Conservation (phyloP, 306 rosid species). For the Acacia melanoxylon region DNA sequence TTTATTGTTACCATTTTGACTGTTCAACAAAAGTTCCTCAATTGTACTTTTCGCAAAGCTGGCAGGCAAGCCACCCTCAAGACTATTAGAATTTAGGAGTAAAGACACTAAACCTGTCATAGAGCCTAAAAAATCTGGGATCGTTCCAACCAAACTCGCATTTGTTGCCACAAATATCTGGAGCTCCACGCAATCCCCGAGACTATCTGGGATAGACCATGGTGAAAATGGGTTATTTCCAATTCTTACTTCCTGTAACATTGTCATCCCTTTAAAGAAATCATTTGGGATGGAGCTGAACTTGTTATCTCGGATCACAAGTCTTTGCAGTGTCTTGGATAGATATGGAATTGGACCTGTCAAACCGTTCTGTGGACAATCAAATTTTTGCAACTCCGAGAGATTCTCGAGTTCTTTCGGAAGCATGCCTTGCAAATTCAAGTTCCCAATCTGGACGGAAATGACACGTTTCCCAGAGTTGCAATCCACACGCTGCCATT, state of each 20-base stretch:
- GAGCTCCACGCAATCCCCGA: conserved; percentile 42
- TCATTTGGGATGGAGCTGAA: conserved; percentile 55
- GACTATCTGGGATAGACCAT: conserved; percentile 59
- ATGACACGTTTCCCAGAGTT: conserved; percentile 31
- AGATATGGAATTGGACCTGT: conserved; percentile 66
- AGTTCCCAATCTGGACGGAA: conserved; percentile 54
- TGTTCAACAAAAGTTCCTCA: conserved; percentile 56
- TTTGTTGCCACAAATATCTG: conserved; percentile 43
- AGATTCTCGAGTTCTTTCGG: conserved; percentile 51
- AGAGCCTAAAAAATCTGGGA: conserved; percentile 52
- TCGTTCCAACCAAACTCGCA: conserved; percentile 46
- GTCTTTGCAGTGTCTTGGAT: conserved; percentile 29
- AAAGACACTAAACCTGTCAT: conserved; percentile 50
- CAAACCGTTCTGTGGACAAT: conserved; percentile 54
- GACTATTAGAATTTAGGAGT: conserved; percentile 47
- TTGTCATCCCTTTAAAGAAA: conserved; percentile 52
- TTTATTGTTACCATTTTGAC: conserved; percentile 43
- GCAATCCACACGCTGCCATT: conserved; percentile 53
- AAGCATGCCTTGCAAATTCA: conserved; percentile 60
- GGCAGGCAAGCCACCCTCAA: conserved; percentile 63
- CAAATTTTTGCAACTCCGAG: conserved; percentile 40
- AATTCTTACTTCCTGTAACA: conserved; percentile 39
- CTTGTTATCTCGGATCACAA: conserved; percentile 52
- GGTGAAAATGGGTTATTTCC: conserved; percentile 47
- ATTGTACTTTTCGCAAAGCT: conserved; percentile 46